Evolutionary conservation across 2,329 filamentous ascomycete species (phyloP).

Genomic region (Fusarium subtropicale): DNA sequence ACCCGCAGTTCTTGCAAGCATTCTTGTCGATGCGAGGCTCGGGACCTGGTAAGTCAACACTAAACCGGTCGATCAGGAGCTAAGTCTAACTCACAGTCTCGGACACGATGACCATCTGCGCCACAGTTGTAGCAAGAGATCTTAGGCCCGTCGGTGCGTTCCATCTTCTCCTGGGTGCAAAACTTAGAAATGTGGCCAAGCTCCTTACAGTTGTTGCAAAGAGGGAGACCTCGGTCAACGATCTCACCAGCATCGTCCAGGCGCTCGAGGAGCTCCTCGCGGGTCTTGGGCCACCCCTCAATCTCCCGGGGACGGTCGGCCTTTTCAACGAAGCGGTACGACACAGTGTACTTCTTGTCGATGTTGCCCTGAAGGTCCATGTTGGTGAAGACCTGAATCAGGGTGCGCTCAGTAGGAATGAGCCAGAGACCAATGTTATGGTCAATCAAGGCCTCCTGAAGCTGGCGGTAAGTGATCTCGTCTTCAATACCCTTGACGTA

Average conservation of each 20-base stretch:
- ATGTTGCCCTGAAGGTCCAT: constrained; percentile 79
- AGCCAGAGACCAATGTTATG: constrained; percentile 68
- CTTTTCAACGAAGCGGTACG: constrained; percentile 69
- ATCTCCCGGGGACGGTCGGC: constrained; percentile 69
- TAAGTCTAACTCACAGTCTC: constrained; percentile 69
- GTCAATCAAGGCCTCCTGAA: constrained; percentile 70
- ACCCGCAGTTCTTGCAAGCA: constrained; percentile 77
- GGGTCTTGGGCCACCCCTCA: constrained; percentile 67
- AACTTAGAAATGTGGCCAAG: constrained; percentile 71
- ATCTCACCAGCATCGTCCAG: constrained; percentile 74
- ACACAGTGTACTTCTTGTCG: constrained; percentile 72
- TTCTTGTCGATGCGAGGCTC: constrained; percentile 71
- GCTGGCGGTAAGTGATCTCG: constrained; percentile 66
- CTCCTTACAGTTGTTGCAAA: constrained; percentile 73
- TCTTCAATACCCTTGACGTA: constrained; percentile 71
- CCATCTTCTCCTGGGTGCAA: constrained; percentile 69
- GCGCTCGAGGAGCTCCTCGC: constrained; percentile 71
- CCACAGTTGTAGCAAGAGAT: constrained; percentile 75
- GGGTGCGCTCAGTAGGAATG: constrained; percentile 70
- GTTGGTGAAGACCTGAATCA: constrained; percentile 70
- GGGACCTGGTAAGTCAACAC: constrained; percentile 57
- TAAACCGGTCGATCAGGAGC: background rate
- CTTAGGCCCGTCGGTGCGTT: constrained; percentile 57
- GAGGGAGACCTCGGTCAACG: constrained; percentile 67
- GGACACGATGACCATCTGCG: constrained; percentile 72